phyloP scores from a whole-genome alignment of 2,329 filamentous ascomycete species.

The Diaporthe citrichinensis region DNA sequence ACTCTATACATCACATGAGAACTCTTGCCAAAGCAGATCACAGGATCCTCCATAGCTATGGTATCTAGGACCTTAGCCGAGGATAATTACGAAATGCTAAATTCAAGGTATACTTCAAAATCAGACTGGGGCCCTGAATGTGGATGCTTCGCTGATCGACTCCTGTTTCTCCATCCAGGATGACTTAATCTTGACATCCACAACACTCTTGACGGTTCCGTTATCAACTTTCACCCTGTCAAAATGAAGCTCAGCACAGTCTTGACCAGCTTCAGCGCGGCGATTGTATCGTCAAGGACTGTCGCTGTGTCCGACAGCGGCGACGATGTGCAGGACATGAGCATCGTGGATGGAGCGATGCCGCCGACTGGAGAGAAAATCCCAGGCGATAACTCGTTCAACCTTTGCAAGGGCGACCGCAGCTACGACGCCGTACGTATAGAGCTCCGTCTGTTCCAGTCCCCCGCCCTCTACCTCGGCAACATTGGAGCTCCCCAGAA shows the following conservation, averaged over 20 bases:
- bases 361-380: background rate
- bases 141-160: background rate
- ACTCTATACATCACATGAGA: background rate
- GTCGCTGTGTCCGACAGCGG: background rate
- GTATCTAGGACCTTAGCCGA: background rate
- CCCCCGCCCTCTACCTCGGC: background rate
- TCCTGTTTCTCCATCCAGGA: background rate
- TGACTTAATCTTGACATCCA: background rate
- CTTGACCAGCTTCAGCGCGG: background rate
- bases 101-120: background rate
- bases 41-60: background rate
- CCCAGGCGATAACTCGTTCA: background rate
- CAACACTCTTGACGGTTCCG: background rate
- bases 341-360: no score
- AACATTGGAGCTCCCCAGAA: background rate
- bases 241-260: slow-evolving; percentile 1
- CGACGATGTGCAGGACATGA: background rate
- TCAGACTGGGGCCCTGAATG: background rate
- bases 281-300: background rate
- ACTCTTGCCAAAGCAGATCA: background rate
- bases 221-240: background rate
- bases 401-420: background rate
- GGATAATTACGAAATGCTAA: background rate
- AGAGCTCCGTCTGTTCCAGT: background rate
- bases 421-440: background rate